A percentile compares a stretch with the other conserved stretches of the same genome.
These are phyloP conservation scores for Russula virescens DNA, from an alignment of 768 basidiomycete genomes.

Conservation along the genomic window DNA sequence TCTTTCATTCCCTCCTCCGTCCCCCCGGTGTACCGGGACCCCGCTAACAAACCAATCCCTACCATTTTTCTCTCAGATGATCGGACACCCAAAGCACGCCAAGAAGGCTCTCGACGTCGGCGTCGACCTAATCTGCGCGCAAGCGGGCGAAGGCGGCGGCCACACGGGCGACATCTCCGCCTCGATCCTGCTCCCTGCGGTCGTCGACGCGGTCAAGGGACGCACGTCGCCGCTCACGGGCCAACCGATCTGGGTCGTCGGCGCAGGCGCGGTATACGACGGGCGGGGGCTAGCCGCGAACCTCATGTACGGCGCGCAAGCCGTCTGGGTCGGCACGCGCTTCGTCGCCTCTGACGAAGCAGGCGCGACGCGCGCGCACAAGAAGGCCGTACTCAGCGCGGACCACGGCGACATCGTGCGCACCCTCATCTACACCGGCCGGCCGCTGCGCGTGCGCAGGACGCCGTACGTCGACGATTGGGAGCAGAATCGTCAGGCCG, in stretches of 20 bases:
- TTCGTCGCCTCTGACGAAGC: conserved; percentile 84
- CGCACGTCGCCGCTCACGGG: conserved; percentile 75
- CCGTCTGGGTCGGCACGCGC: conserved; percentile 61
- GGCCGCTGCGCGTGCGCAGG: conserved; percentile 79
- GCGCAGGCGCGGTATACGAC: conserved; percentile 89
- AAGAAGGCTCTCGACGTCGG: conserved; percentile 74
- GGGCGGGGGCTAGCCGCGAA: conserved; percentile 85
- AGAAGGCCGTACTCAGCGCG: conserved; percentile 65
- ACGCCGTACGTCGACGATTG: conserved; percentile 85
- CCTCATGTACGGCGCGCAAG: conserved; percentile 84
- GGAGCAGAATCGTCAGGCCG: conserved; percentile 70
- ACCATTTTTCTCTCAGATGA: conserved; percentile 45
- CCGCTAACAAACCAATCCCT: too few relatives aligned
- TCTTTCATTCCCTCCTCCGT: too few relatives aligned
- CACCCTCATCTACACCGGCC: conserved; percentile 86
- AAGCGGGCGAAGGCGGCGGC: conserved; percentile 74
- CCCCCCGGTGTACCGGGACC: too few relatives aligned
- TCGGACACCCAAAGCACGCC: conserved; percentile 92
- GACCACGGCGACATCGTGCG: conserved; percentile 74
- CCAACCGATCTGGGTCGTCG: conserved; percentile 79
- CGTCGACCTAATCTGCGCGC: conserved; percentile 90
- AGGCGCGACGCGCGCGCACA: conserved; percentile 76
- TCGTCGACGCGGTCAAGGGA: conserved; percentile 78
- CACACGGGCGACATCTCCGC: conserved; percentile 81
- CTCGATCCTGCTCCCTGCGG: conserved; percentile 84